A percentile compares a stretch with the other conserved stretches of the same genome.
phyloP scores from a whole-genome alignment of 768 basidiomycete genomes.

The Rhodocollybia butyracea region DNA sequence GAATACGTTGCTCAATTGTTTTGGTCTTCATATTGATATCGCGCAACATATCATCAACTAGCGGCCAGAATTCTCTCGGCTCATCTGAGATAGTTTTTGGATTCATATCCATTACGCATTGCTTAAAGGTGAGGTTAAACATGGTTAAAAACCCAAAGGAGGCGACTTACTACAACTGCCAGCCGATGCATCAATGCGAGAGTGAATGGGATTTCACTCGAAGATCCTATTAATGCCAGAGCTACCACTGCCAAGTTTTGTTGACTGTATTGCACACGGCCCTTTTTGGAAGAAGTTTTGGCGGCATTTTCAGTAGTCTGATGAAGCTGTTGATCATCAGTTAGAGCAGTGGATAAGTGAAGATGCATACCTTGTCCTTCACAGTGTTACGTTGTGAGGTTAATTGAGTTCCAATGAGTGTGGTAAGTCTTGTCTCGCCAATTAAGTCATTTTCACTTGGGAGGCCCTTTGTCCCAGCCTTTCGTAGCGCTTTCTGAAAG shows the following conservation, averaged over 20 bases:
- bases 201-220: background rate
- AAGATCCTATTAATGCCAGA: background rate
- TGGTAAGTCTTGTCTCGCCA: background rate
- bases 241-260: background rate
- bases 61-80: background rate
- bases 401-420: background rate
- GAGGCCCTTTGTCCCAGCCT: background rate
- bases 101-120: background rate
- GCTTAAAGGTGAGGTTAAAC: background rate
- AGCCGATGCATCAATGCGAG: background rate
- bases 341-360: background rate
- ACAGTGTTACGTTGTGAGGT: background rate
- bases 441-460: background rate
- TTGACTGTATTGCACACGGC: too few species aligned
- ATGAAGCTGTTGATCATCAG: background rate
- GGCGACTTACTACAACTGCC: background rate
- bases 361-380: background rate
- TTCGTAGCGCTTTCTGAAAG: background rate
- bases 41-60: background rate
- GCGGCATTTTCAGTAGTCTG: background rate
- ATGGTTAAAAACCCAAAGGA: background rate
- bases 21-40: background rate
- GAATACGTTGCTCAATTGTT: background rate
- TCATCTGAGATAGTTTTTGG: background rate
- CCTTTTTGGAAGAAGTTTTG: background rate